Evolutionary conservation across 768 basidiomycete genomes (phyloP), one percentile per base, ranked within the genome.

Genomic region (Clitopilus hobsonii): DNA sequence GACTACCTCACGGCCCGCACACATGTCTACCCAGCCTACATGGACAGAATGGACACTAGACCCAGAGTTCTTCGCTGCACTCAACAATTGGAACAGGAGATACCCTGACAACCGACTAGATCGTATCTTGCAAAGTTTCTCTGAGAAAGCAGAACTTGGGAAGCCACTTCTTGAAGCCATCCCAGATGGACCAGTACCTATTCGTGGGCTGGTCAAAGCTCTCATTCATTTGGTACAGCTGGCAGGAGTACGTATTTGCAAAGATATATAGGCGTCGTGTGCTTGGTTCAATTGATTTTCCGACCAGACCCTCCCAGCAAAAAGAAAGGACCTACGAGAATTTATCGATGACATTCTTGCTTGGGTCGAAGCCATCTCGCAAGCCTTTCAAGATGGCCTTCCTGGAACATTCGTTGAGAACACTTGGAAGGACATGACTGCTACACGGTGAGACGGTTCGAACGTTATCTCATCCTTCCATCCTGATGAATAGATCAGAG

Each of bases 131-230:
- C 16, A 32, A 16, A 28, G 20, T 14, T 45, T 60, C 49, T 38
- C 52, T 27, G 49, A 24, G 7, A 51, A 51, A 7, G 45, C 57
- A 22, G 60, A 59, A n/a, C 41, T 11, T 5, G 49, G 53, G 3
- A 30, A 38, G 25, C 54, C 50, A 16, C 51, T 62, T 7, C 28
- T 62, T 20, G 59, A 58, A 11, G 14, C 60, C 3, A 53, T 60
- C 29, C 59, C 61, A 14, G 61, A 62, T 36, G 52, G 56, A 27
- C 38, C 50, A 16, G 56, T 62, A 22, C 61, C 61, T 41, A 55
- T 55, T 7, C 59, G 59, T 2, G 53, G 61, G 23, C 53, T 62
- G 16, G 22, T 62, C 22, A 56, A 54, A 51, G 57, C 54, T 16
- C 30, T 62, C 30, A 56, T 53, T 30, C 54, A 56, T 38, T 51